Base-by-base conservation (phyloP, 768 basidiomycete species). In the Suillus decipiens region DNA sequence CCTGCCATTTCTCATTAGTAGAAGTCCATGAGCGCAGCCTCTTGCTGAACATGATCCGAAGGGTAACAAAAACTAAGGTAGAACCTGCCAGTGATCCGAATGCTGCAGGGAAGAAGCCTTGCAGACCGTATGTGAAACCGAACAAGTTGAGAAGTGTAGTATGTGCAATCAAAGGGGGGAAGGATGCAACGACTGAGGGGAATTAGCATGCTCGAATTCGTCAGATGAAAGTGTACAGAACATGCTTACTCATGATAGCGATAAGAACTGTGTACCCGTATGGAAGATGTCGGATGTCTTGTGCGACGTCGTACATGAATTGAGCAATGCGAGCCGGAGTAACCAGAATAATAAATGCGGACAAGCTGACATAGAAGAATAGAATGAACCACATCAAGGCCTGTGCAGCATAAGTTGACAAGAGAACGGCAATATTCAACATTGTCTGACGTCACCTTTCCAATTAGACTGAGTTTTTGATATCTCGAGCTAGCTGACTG, bases 71-170 rank as follows among this genome's bases (percentile, higher is more conserved):
- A 5, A 79, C 82, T 10, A 87, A 58, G 2, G 82, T 82, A 28
- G 91, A 85, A 39, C 90, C 92, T 2, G 85, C 62, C 33, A 93
- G 61, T 22, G 90, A 89, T 80, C 87, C 15, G 75, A 73, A 73
- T 0, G 84, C 82, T 3, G 87, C 86, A 63, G 94, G 82, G 66
- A 80, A 81, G 75, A 90, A 89, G 0, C 93, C 93, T 62, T 82
- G 82, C 78, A 92, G 81, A 51, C 93, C 93, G 68, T 91, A 95
- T 1, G 91, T 89, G 74, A 93, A 95, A 1, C 93, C 93, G 68
- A 87, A 89, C 9, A 95, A 72, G 14, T 88, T 86, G 34, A 86
- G 69, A 47, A 77, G 62, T 3, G 65, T 69, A 10, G 73, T 56
- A 61, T 75, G 69, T 37, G 75, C 73, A 55, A 74, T 70, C 63